Evolutionary conservation across 345 rosid species (phyloP).

Genomic region (Rhodamnia argentea): DNA sequence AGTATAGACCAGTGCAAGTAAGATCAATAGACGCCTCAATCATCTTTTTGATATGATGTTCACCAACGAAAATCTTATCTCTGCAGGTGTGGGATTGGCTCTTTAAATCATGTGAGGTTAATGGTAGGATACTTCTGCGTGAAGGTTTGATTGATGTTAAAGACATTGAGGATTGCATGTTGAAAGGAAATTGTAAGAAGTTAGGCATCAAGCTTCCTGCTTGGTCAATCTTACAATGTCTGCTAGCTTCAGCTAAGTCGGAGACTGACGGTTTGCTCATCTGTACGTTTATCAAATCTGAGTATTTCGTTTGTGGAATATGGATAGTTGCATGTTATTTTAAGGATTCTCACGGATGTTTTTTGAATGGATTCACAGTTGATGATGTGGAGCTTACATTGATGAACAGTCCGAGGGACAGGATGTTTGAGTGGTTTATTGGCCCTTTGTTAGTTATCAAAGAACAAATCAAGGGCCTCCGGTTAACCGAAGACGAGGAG

Average conservation of each 20-base stretch:
- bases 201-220: conserved; percentile 47
- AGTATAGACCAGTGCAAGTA: conserved; percentile 65
- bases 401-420: conserved; percentile 50
- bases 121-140: conserved; percentile 50
- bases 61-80: not conserved
- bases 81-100: conserved; percentile 87
- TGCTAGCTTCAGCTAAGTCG: conserved; percentile 56
- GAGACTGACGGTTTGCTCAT: conserved; percentile 57
- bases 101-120: conserved; percentile 75
- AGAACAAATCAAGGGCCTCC: conserved; percentile 63
- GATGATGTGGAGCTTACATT: conserved; percentile 58
- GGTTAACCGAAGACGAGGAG: conserved; percentile 48
- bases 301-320: not conserved
- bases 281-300: conserved; percentile 27
- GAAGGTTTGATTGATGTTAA: conserved; percentile 49
- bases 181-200: conserved; percentile 53
- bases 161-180: conserved; percentile 56
- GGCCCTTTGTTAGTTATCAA: conserved; percentile 64
- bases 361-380: conserved; percentile 17
- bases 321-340: not conserved
- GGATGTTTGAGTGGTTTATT: conserved; percentile 61
- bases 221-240: conserved; percentile 69
- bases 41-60: not conserved
- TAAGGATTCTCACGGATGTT: not conserved
- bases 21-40: not conserved